A percentile compares a stretch with the other conserved stretches of the same genome.
Conservation (phyloP, 805 yeast species). For the Metschnikowia gelsemii region DNA sequence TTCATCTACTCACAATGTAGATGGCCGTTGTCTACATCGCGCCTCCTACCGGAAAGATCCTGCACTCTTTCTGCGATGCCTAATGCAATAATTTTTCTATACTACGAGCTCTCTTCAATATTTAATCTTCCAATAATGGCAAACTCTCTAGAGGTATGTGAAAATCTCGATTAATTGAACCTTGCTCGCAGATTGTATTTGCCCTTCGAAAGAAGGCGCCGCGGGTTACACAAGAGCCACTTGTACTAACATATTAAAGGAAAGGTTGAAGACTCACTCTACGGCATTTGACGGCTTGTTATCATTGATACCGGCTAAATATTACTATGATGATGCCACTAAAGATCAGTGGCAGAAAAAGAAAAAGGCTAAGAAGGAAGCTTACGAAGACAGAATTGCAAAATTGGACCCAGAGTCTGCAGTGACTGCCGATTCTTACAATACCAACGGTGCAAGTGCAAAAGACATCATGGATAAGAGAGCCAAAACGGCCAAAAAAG, state of each 20-base stretch:
- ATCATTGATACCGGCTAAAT: conserved; percentile 90
- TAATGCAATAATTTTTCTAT: conserved; percentile 13
- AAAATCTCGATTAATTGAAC: not conserved
- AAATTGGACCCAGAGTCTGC: conserved; percentile 71
- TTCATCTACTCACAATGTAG: not conserved
- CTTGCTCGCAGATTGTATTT: no score
- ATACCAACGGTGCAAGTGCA: conserved; percentile 49
- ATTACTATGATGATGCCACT: conserved; percentile 87
- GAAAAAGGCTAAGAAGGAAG: conserved; percentile 68
- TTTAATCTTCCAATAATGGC: conserved; percentile 38
- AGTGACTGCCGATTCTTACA: conserved; percentile 42
- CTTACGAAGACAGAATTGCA: conserved; percentile 56
- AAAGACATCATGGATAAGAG: conserved; percentile 57
- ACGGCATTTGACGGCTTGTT: conserved; percentile 84
- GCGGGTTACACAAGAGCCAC: not conserved
- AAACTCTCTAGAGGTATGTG: conserved; percentile 60
- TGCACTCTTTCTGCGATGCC: conserved; percentile 24
- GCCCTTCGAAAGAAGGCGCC: no score
- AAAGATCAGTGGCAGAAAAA: conserved; percentile 88
- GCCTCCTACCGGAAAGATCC: conserved; percentile 10
- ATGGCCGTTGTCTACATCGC: conserved; percentile 1
- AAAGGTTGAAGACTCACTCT: conserved; percentile 74
- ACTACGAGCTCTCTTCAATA: conserved; percentile 12
- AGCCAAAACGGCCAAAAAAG: conserved; percentile 54
- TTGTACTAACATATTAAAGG: conserved; percentile 42